Evolutionary conservation across 331 rosid genomes (phyloP).

Genomic region (Malus hybrid): DNA sequence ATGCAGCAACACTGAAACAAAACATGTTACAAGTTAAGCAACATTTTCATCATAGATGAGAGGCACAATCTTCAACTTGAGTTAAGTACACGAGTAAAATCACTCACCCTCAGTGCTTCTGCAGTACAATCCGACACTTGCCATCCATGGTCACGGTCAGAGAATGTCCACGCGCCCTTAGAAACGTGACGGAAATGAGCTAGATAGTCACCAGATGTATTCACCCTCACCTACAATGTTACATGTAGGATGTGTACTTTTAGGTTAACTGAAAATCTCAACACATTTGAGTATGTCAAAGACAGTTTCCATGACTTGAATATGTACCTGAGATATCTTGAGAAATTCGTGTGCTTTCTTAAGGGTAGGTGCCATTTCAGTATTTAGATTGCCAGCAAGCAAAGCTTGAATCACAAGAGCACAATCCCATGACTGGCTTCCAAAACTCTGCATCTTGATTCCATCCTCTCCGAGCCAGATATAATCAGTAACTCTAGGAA

Average conservation of each 20-base stretch:
- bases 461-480: slow-evolving; percentile 75
- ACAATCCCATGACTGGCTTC: slow-evolving; percentile 73
- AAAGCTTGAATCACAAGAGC: slow-evolving; percentile 62
- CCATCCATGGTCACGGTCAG: slow-evolving; percentile 84
- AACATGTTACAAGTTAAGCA: not conserved
- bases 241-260: not conserved
- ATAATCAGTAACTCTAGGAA: slow-evolving; percentile 59
- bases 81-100: not conserved
- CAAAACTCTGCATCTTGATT: slow-evolving; percentile 57
- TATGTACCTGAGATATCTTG: slow-evolving; percentile 52
- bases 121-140: slow-evolving; percentile 76
- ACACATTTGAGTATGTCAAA: not conserved
- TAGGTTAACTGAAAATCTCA: not conserved
- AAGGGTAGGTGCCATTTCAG: slow-evolving; percentile 37
- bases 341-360: slow-evolving; percentile 58
- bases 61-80: not conserved
- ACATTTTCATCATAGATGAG: not conserved
- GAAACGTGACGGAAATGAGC: slow-evolving; percentile 66
- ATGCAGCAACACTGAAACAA: slow-evolving; percentile 53
- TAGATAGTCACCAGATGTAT: slow-evolving; percentile 47
- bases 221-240: slow-evolving; percentile 26
- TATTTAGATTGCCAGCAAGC: slow-evolving; percentile 38
- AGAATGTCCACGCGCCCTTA: slow-evolving; percentile 81
- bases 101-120: slow-evolving; percentile 54
- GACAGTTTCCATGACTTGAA: not conserved